Base-by-base conservation (phyloP, 148 eudicot species). In the Bassia scoparia region DNA sequence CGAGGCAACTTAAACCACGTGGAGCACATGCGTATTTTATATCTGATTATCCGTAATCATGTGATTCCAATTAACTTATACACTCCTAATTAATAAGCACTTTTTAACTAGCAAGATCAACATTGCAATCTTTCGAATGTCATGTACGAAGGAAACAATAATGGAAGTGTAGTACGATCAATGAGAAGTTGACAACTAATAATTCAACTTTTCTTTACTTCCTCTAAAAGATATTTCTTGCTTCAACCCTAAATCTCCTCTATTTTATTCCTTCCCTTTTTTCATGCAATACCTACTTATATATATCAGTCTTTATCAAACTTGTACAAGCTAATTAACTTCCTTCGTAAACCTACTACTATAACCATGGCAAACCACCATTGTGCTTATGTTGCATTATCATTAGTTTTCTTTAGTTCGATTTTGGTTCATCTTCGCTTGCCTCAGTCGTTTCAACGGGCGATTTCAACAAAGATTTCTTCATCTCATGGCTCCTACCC, bases 381-480 rank as follows among this genome's bases (percentile, higher is more conserved):
- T 33, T 41, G 38, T 46, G 66, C 67, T 23, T 3, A n/a, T 21
- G 46, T 72, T 38, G 34, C 68, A 38, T 30, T 78, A 26, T n/a
- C n/a, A n/a, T n/a, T n/a, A 41, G 58, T 58, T 69, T 83, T 37
- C 3, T 44, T 75, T n/a, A 78, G 78, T 35, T 27, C 30, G 30
- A 62, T 73, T 55, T 66, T 29, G 7, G 18, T 76, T 29, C 81
- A 31, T 58, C 38, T 70, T 81, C 86, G 3, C 61, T 70, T 2
- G 93, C 89, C 33, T 81, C 91, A 8, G 84, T 87, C 13, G 86
- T 90, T 77, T 88, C 98, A 15, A 84, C 96, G 0, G 90, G 96
- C 37, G 84, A 86, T 70, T 93, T 84, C 76, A 84, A 90, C 78
- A 87, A 83, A 61, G 96, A 93, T 83, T 93, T 93, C 88, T 82